Evolutionary conservation across 768 basidiomycete genomes (phyloP), one percentile per base, ranked within the genome.

Genomic region (Pleurotus cornucopiae): DNA sequence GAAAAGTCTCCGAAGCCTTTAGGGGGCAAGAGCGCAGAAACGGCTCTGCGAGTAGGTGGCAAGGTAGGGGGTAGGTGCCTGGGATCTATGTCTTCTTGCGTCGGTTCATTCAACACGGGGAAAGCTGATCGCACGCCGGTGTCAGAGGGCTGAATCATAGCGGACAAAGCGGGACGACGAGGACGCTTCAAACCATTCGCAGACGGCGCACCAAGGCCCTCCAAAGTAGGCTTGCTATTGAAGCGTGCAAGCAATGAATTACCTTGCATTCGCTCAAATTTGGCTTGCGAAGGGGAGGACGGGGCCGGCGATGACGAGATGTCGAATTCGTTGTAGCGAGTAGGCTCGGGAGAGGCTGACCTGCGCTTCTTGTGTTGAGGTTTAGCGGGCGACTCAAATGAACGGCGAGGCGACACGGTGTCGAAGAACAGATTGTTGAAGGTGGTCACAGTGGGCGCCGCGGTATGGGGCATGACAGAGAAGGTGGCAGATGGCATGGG

Each of bases 21-120:
- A 56, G 85, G 86, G 26, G 79, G 71, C 43, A 88, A 71, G 71
- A 89, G 78, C 3, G 90, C 89, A 46, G 88, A 90, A 66, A 91
- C 89, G 1, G 85, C 88, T 25, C 89, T 83, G 21, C 90, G 83
- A 13, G 78, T 73, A 25, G 82, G 82, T 2, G 77, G 82, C 9
- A 79, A 63, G 23, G 67, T 73, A 23, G 82, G 82, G 2, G 77
- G 82, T 11, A 79, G 63, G 23, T 67, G 73, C 43, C 67, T 58
- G n/a, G 75, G 74, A 51, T 65, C 69, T 46, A 48, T 16, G 14
- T 49, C 53, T 48, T 44, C 25, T 45, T 52, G 62, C 62, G 6
- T 57, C 12, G 66, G 66, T 21, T 68, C 66, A 25, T 67, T 59
- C 47, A 81, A 63, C 12, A 65, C 57, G 3, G 80, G 76, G 61